Evolutionary conservation across 139 green algal genomes (phyloP).

Genomic region (Chlamydomonas incerta): DNA sequence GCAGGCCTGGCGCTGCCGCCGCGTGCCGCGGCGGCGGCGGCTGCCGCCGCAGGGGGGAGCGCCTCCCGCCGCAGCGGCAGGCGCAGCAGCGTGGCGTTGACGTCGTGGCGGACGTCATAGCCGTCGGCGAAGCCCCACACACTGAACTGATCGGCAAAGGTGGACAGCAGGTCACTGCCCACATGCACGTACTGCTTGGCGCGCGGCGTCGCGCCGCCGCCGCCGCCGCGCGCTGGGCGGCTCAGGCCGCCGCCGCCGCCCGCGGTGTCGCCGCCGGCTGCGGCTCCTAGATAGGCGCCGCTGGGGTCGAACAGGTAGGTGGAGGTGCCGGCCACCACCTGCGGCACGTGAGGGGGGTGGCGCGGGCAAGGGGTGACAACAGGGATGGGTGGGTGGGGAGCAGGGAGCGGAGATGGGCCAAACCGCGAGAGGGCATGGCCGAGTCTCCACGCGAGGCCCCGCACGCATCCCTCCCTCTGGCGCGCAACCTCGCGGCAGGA

Average conservation of each 20-base stretch:
- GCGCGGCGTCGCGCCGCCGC: background rate
- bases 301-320: slow-evolving; percentile 78
- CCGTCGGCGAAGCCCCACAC: slow-evolving; percentile 36
- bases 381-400: too few relatives aligned
- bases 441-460: too few relatives aligned
- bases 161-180: slow-evolving; percentile 50
- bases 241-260: background rate
- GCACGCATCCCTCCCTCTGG: too few relatives aligned
- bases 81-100: slow-evolving; percentile 62
- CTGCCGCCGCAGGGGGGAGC: background rate
- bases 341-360: too few relatives aligned
- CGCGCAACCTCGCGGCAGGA: too few relatives aligned
- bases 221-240: background rate
- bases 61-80: slow-evolving; percentile 65
- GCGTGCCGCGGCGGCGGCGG: background rate
- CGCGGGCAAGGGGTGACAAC: too few relatives aligned
- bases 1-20: background rate
- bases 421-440: too few relatives aligned
- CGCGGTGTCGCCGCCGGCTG: slow-evolving; percentile 12
- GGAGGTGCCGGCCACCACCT: slow-evolving; percentile 54
- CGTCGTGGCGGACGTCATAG: slow-evolving; percentile 12
- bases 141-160: slow-evolving; percentile 67
- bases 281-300: slow-evolving; percentile 50
- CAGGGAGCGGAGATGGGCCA: too few relatives aligned
- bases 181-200: slow-evolving; percentile 64